Evolutionary conservation across 108 stramenopile species (phyloP), one percentile per base, ranked within the genome.

Genomic region (Cyclotella cryptica): DNA sequence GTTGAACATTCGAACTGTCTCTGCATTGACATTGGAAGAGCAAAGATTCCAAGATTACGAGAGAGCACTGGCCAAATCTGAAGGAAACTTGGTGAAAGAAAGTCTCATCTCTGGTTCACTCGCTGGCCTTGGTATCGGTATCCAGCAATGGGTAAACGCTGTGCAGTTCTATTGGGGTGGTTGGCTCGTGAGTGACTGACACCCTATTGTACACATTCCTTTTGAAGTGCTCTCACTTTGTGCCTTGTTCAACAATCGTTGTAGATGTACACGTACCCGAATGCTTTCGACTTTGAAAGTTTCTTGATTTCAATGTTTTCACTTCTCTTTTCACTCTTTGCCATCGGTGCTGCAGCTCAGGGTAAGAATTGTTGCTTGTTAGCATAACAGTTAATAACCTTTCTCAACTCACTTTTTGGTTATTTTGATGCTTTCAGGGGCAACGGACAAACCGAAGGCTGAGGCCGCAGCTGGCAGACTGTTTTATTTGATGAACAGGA

Each of bases 151-250:
- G 80, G 75, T 69, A 18, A 81, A 76, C 30, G 75, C 78, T 14
- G 49, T 95, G 15, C 87, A 92, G 53, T 84, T 95, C 24, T 96
- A 86, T 87, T 93, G 76, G 69, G 95, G 95, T 28, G 90, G 87
- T 17, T 90, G 80, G 78, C 67, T 96, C 18, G 45, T 63, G 21
- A 63, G 62, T 63, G 15, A 18, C 12, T 17, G 18, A n/a, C 14
- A n/a, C 9, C 7, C 10, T 4, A 2, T 6, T 19, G n/a, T 10
- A n/a, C 40, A 3, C n/a, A 18, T n/a, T 21, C 17, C 40, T 41
- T 30, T 40, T 35, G 1, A 39, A 18, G 1, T 9, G 40, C n/a
- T 1, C 18, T 42, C 1, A 59, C 29, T 41, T 63, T 17, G 13
- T 41, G 3, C 10, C 10, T 63, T 41, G 3, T 35, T 35, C 35